These are phyloP conservation scores for Berberis vulgaris DNA, from an alignment of 164 flowering plant species.

Conservation along the genomic window DNA sequence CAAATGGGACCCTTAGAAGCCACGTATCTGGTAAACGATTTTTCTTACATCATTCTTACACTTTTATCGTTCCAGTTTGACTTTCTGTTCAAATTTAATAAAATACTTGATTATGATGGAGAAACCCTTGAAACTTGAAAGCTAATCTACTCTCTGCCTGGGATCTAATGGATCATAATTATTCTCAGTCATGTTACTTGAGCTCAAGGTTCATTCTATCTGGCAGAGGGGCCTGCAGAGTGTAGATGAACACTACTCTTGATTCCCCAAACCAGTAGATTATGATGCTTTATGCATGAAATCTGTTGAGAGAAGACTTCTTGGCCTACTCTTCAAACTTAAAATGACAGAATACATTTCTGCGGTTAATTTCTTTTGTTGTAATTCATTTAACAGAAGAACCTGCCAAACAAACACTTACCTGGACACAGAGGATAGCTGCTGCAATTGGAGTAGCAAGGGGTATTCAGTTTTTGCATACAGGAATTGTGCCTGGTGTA, in stretches of 20 bases:
- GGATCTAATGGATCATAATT: too few relatives aligned
- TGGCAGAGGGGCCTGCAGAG: constrained; percentile 27
- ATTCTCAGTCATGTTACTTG: background rate
- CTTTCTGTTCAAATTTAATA: background rate
- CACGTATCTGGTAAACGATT: constrained; percentile 61
- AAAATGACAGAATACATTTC: background rate
- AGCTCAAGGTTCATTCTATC: background rate
- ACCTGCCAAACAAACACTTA: constrained; percentile 30
- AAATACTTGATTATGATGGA: background rate
- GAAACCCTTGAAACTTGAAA: background rate
- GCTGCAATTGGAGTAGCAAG: constrained; percentile 78
- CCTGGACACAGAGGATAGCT: constrained; percentile 79
- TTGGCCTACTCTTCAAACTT: too few relatives aligned
- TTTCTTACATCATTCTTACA: background rate
- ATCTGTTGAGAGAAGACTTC: too few relatives aligned
- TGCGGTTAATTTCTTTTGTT: background rate
- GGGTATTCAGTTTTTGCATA: constrained; percentile 86
- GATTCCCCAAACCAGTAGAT: too few relatives aligned
- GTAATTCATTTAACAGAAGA: constrained; percentile 26
- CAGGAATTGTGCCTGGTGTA: constrained; percentile 79
- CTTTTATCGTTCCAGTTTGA: background rate
- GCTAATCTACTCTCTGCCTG: too few relatives aligned
- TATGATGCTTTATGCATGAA: too few relatives aligned
- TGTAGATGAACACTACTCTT: too few relatives aligned
- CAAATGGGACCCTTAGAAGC: constrained; percentile 69